Percentiles rank a stretch among this genome's conserved stretches.
Conservation (phyloP, 495 filamentous ascomycete genomes). For the Penicillium argentinense region DNA sequence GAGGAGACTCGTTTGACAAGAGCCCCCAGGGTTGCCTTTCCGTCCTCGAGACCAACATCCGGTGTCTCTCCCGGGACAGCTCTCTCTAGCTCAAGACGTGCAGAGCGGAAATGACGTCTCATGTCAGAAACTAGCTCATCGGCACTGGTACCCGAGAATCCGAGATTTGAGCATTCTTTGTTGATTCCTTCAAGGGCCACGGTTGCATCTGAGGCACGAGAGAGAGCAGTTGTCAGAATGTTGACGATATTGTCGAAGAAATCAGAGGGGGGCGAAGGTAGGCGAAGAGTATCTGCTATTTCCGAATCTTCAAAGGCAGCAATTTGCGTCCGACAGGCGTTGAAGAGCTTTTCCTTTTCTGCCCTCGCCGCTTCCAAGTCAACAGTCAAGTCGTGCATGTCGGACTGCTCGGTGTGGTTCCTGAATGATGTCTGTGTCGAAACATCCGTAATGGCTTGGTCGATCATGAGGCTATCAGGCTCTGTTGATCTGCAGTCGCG, state of each 20-base stretch:
- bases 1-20: slow-evolving; percentile 37
- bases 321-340: slow-evolving; percentile 38
- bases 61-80: slow-evolving; percentile 63
- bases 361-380: slow-evolving; percentile 40
- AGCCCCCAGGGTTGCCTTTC: slow-evolving; percentile 37
- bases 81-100: slow-evolving; percentile 66
- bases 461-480: slow-evolving; percentile 22
- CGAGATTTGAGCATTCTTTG: slow-evolving; percentile 47
- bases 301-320: slow-evolving; percentile 31
- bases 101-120: slow-evolving; percentile 56
- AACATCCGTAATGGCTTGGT: slow-evolving; percentile 10
- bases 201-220: slow-evolving; percentile 37
- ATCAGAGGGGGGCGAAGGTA: slow-evolving; percentile 38
- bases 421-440: slow-evolving; percentile 17
- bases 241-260: slow-evolving; percentile 37
- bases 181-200: slow-evolving; percentile 39
- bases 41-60: slow-evolving; percentile 38
- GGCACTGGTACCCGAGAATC: slow-evolving; percentile 51
- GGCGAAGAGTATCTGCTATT: slow-evolving; percentile 32
- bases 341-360: slow-evolving; percentile 41
- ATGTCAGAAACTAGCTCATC: slow-evolving; percentile 55
- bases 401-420: slow-evolving; percentile 16
- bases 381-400: slow-evolving; percentile 22
- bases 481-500: slow-evolving; percentile 7
- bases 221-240: slow-evolving; percentile 34